Evolutionary conservation across 805 yeast genomes (phyloP).

Genomic region (Suhomyces tanzawaensis): DNA sequence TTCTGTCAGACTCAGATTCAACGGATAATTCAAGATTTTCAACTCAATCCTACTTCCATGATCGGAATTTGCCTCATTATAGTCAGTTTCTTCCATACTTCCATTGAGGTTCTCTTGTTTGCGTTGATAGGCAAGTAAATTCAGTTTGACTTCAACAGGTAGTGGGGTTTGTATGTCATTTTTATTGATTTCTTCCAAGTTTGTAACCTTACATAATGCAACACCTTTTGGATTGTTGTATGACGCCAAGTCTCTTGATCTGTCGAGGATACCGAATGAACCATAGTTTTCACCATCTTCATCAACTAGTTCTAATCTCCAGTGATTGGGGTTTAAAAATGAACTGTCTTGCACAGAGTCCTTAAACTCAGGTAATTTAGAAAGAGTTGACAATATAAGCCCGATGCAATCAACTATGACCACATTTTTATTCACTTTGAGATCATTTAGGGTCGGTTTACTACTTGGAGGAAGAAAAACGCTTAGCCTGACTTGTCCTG

Average conservation of each 20-base stretch:
- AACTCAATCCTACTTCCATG: background rate
- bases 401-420: slow-evolving; percentile 42
- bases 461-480: slow-evolving; percentile 36
- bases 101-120: no score
- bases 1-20: background rate
- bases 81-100: no score
- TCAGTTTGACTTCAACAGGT: slow-evolving; percentile 37
- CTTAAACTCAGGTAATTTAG: slow-evolving; percentile 20
- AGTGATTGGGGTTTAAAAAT: slow-evolving; percentile 56
- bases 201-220: slow-evolving; percentile 63
- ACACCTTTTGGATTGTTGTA: slow-evolving; percentile 78
- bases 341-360: slow-evolving; percentile 13
- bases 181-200: slow-evolving; percentile 37
- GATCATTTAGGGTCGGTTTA: slow-evolving; percentile 21
- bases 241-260: slow-evolving; percentile 61
- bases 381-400: slow-evolving; percentile 30
- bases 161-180: slow-evolving; percentile 58
- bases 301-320: slow-evolving; percentile 81
- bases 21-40: slow-evolving; percentile 1
- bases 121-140: slow-evolving; percentile 3
- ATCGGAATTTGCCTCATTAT: no score
- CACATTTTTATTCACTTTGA: slow-evolving; percentile 26
- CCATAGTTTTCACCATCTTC: slow-evolving; percentile 94
- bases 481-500: slow-evolving; percentile 15
- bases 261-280: slow-evolving; percentile 82